A percentile compares a stretch with the other conserved stretches of the same genome.
phyloP scores from a whole-genome alignment of 257 asterid genomes.

The Cruciata laevipes region DNA sequence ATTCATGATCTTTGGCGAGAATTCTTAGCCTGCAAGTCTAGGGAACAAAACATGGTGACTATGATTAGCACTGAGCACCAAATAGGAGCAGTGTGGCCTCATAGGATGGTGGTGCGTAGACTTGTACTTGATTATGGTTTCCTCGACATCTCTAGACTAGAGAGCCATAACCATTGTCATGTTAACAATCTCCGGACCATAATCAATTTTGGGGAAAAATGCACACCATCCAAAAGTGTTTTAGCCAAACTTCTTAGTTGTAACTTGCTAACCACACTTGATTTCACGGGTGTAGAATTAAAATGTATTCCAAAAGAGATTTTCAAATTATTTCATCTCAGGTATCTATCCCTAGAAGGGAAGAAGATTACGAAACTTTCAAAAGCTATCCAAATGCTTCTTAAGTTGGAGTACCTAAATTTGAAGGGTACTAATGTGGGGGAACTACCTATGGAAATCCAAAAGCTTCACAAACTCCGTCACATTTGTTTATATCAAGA shows the following conservation, averaged over 20 bases:
- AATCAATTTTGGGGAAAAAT: not conserved
- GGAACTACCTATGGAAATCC: no score
- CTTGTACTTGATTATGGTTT: not conserved
- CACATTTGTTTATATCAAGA: no score
- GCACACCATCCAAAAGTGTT: not conserved
- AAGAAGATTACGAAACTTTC: conserved; percentile 3
- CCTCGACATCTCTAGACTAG: no score
- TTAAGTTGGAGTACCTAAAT: conserved; percentile 15
- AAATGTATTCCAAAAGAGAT: conserved; percentile 10
- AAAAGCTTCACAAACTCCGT: no score
- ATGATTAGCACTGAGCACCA: no score
- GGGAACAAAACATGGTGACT: conserved; percentile 8
- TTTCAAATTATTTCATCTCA: conserved; percentile 16
- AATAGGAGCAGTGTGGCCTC: not conserved
- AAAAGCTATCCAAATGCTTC: conserved; percentile 18
- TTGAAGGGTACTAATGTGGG: not conserved
- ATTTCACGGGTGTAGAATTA: not conserved
- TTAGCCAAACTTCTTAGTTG: no score
- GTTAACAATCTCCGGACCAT: conserved; percentile 7
- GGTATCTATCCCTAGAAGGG: no score
- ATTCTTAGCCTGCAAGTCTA: not conserved
- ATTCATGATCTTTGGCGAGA: conserved; percentile 18
- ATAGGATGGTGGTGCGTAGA: conserved; percentile 4
- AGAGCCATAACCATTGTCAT: no score
- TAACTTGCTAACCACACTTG: not conserved